Evolutionary conservation across 345 rosid genomes (phyloP), one percentile per base, ranked within the genome.

Genomic region (Populus pruinosa): DNA sequence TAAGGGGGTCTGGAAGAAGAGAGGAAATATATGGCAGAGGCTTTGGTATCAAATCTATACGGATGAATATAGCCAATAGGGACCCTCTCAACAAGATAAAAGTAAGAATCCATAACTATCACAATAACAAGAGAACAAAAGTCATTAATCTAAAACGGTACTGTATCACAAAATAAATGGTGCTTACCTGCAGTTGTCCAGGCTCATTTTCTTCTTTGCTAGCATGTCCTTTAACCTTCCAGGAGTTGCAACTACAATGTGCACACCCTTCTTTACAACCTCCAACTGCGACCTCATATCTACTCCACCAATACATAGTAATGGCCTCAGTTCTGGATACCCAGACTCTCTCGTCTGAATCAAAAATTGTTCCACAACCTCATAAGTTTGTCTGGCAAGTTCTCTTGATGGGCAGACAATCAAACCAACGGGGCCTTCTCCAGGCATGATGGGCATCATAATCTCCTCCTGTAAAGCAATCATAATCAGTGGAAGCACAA

Each of bases 221-320:
- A 93, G 91, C 98, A 94, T 88, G 80, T 94, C 98, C 89, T 94
- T 94, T 83, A 94, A 84, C 77, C 96, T 91, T 71, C 98, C 98
- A 38, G 98, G 98, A 49, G 98, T 94, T 8, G 98, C 98, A 74
- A 94, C 93, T 79, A 94, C 98, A 36, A 93, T 91, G 68, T 90
- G 98, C 50, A 94, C 97, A 69, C 95, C 97, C 85, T 82, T 91
- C 85, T 89, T 91, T 67, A 93, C 95, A 73, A 91, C 82, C 75
- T 93, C 98, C 87, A 94, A 83, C 87, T 94, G 97, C 2, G 94
- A 88, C 74, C 92, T 87, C 98, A 93, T 94, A 84, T 94, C 98
- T 69, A 94, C 87, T 35, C 98, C 98, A 25, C 98, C 98, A 62
- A 90, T 94, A 83, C 97, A 93, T 5, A 94, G 89, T 84, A 94